Evolutionary conservation across 768 basidiomycete species (phyloP).

Genomic region (Boletus vermiculosoides): DNA sequence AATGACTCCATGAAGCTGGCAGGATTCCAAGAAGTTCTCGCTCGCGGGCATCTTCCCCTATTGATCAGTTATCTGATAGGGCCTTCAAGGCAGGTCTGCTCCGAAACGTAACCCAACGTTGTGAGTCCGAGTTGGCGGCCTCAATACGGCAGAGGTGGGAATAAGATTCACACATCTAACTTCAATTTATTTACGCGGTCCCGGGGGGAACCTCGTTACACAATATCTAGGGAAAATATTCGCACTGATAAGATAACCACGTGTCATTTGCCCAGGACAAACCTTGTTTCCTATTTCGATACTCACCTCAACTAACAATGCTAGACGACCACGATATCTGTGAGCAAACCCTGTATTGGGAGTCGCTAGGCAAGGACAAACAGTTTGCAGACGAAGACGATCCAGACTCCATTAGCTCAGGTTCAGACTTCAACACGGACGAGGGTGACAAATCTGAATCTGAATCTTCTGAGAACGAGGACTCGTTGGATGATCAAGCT

Average conservation of each 20-base stretch:
- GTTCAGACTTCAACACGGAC: slow-evolving; percentile 7
- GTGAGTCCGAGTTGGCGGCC: not conserved
- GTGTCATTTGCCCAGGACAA: no score
- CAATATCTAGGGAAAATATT: no score
- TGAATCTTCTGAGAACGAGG: not conserved
- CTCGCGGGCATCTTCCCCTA: not conserved
- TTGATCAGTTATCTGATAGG: not conserved
- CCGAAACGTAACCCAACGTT: not conserved
- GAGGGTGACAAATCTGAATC: not conserved
- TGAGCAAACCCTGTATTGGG: slow-evolving; percentile 41
- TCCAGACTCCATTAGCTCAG: slow-evolving; percentile 1
- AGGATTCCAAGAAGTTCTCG: not conserved
- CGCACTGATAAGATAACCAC: not conserved
- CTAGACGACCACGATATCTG: slow-evolving; percentile 16
- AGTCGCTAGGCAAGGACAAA: slow-evolving; percentile 49
- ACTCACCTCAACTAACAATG: slow-evolving; percentile 9
- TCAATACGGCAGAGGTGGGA: not conserved
- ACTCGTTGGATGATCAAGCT: not conserved
- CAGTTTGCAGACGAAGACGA: slow-evolving; percentile 10
- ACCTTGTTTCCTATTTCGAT: no score
- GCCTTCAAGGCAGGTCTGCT: not conserved
- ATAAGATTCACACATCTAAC: not conserved
- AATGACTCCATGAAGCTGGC: not conserved
- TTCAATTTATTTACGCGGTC: not conserved
- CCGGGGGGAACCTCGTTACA: no score